Percentiles rank a stretch among this genome's conserved stretches.
Conservation (phyloP, 73 alveolate genomes). For the Stentor roeselii region DNA sequence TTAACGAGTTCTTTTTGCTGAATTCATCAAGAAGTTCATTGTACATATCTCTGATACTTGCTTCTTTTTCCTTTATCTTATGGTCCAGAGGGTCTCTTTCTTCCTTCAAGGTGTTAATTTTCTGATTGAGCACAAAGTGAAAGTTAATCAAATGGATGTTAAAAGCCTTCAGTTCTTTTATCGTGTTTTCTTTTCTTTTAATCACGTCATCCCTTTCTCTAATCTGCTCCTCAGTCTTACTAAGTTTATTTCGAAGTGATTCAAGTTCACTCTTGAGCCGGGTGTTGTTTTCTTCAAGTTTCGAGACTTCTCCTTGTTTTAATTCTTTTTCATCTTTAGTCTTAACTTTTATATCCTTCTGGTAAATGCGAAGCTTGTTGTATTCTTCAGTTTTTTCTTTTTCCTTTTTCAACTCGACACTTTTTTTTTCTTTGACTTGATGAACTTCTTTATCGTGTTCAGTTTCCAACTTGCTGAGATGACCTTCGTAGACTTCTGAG, state of each 20-base stretch:
- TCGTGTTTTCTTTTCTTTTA: constrained; percentile 52
- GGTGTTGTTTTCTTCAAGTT: constrained; percentile 36
- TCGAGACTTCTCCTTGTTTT: background rate
- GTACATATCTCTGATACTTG: constrained; percentile 57
- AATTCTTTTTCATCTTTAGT: background rate
- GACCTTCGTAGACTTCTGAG: background rate
- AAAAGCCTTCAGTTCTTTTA: constrained; percentile 56
- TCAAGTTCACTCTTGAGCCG: constrained; percentile 32
- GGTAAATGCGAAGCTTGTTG: constrained; percentile 43
- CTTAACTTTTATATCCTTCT: constrained; percentile 32
- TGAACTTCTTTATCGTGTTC: constrained; percentile 14
- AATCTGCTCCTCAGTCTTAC: constrained; percentile 53
- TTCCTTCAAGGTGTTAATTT: constrained; percentile 53
- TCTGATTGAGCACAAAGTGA: constrained; percentile 65
- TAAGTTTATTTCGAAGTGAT: constrained; percentile 36
- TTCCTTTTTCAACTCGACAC: constrained; percentile 31
- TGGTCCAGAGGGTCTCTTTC: constrained; percentile 66
- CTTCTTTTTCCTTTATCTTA: constrained; percentile 48
- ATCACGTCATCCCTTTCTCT: constrained; percentile 60
- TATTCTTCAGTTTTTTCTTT: constrained; percentile 47
- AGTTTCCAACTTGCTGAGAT: background rate
- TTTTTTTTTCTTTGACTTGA: constrained; percentile 15
- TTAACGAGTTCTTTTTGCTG: background rate
- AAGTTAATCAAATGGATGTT: constrained; percentile 54
- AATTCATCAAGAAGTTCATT: constrained; percentile 60